Conservation (phyloP, 805 yeast species). For the Starmera pachycereana region DNA sequence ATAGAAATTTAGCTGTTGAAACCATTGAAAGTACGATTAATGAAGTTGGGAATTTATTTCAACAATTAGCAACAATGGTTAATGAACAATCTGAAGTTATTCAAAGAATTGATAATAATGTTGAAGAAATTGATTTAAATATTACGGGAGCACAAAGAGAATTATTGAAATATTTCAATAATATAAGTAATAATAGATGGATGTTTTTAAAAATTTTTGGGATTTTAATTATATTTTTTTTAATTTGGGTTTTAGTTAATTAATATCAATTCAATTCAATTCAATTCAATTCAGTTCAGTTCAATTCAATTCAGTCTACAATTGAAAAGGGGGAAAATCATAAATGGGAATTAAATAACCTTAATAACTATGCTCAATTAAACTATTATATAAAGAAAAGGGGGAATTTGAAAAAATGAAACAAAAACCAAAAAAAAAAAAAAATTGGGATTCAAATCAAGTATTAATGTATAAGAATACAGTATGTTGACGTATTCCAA, state of each 20-base stretch:
- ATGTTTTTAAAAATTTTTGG: constrained; percentile 84
- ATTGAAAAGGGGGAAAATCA: too few species aligned
- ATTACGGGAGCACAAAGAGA: constrained; percentile 93
- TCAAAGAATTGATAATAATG: constrained; percentile 90
- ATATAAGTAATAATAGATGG: constrained; percentile 87
- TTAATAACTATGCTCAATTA: too few species aligned
- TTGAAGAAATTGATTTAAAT: constrained; percentile 85
- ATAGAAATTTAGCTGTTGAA: constrained; percentile 84
- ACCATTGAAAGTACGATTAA: constrained; percentile 95
- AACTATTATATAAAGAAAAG: background rate
- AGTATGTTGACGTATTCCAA: background rate
- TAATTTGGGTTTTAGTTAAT: constrained; percentile 72
- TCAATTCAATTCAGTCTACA: background rate
- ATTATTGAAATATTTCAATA: constrained; percentile 78
- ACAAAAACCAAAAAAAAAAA: background rate
- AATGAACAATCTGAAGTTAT: constrained; percentile 95
- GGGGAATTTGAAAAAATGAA: too few species aligned
- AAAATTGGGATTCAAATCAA: background rate
- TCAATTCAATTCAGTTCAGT: constrained; percentile 9
- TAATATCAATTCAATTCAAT: constrained; percentile 18
- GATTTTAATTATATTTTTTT: constrained; percentile 64
- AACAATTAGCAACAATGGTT: constrained; percentile 94
- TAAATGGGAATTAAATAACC: too few species aligned
- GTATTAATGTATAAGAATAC: background rate
- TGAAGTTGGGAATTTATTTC: constrained; percentile 90